Conservation (phyloP, 805 yeast genomes). For the Grigorovia yakushimaensis region DNA sequence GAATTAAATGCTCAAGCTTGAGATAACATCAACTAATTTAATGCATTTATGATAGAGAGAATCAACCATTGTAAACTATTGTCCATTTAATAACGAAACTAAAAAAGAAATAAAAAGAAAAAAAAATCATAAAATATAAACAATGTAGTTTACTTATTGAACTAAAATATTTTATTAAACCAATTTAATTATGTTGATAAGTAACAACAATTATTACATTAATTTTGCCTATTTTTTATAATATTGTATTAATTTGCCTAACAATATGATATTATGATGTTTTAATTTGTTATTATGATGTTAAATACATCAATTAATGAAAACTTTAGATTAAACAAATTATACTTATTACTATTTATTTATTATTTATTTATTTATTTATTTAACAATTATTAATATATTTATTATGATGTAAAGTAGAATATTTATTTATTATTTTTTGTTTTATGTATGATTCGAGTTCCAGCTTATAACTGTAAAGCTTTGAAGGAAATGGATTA, state of each 20-base stretch:
- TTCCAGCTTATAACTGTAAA: background rate
- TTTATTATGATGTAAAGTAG: background rate
- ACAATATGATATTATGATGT: background rate
- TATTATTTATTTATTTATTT: background rate
- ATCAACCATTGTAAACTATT: background rate
- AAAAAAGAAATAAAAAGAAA: no score
- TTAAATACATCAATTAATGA: background rate
- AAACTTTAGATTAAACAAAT: background rate
- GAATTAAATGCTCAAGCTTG: constrained; percentile 47
- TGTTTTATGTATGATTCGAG: background rate
- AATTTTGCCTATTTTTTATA: background rate
- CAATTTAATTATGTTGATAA: background rate
- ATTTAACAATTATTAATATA: background rate
- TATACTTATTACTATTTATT: background rate
- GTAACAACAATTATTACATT: no score
- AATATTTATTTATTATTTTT: background rate
- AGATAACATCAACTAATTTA: background rate
- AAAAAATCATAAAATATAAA: background rate
- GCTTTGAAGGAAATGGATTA: background rate
- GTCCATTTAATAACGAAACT: background rate
- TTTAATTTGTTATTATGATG: background rate
- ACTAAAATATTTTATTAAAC: no score
- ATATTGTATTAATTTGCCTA: background rate
- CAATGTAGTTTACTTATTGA: no score
- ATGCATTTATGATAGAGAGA: background rate